Evolutionary conservation across 768 basidiomycete genomes (phyloP).

Genomic region (Leucogyrophana mollusca): DNA sequence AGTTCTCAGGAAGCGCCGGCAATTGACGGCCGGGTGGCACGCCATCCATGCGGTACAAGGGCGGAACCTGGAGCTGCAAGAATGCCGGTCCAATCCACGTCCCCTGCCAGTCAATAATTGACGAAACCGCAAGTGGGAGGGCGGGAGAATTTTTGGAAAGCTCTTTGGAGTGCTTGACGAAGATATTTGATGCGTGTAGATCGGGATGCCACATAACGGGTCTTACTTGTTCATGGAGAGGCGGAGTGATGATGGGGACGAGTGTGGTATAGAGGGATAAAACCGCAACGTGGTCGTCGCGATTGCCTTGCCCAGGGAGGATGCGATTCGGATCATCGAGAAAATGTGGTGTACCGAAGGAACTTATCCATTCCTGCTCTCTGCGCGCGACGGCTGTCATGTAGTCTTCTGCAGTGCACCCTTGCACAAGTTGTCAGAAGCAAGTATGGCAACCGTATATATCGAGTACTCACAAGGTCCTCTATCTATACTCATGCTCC

Average conservation of each 20-base stretch:
- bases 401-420: slow-evolving; percentile 14
- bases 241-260: slow-evolving; percentile 5
- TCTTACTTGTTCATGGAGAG: slow-evolving; percentile 5
- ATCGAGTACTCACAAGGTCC: slow-evolving; percentile 31
- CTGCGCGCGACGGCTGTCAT: slow-evolving; percentile 13
- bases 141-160: not conserved
- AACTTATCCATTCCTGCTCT: slow-evolving; percentile 11
- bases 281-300: slow-evolving; percentile 9
- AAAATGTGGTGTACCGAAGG: slow-evolving; percentile 5
- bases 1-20: slow-evolving; percentile 2
- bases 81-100: slow-evolving; percentile 13
- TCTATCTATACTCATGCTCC: slow-evolving; percentile 19
- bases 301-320: slow-evolving; percentile 8
- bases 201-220: slow-evolving; percentile 16
- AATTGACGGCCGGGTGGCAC: not conserved
- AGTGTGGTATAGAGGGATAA: slow-evolving; percentile 1
- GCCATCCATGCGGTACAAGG: not conserved
- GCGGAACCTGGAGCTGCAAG: slow-evolving; percentile 7
- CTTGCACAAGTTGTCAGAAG: slow-evolving; percentile 11
- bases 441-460: slow-evolving; percentile 1
- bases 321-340: slow-evolving; percentile 10
- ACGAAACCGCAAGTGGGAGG: slow-evolving; percentile 6
- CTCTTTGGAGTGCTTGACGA: slow-evolving; percentile 5
- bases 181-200: slow-evolving; percentile 12
- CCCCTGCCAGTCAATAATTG: slow-evolving; percentile 16